Evolutionary conservation across 768 basidiomycete species (phyloP).

Genomic region (Rhizopogon vesiculosus): DNA sequence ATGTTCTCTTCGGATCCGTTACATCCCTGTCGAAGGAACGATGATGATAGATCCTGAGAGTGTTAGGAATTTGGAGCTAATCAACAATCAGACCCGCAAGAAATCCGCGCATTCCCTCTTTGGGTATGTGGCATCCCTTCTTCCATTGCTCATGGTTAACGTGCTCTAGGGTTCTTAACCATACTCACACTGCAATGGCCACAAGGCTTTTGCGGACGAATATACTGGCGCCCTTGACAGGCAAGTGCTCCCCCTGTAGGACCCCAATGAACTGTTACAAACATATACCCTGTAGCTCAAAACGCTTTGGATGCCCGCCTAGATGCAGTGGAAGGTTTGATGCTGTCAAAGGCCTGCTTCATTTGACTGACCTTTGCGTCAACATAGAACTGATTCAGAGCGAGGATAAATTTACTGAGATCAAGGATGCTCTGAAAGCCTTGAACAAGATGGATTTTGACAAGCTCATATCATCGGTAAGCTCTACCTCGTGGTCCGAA

Average conservation of each 20-base stretch:
- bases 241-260: conserved; percentile 28
- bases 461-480: conserved; percentile 71
- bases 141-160: neutral
- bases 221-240: conserved; percentile 77
- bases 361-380: conserved; percentile 2
- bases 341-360: neutral
- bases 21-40: conserved; percentile 80
- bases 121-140: conserved; percentile 43
- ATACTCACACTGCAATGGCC: conserved; percentile 90
- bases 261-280: neutral
- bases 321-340: conserved; percentile 77
- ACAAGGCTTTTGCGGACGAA: conserved; percentile 73
- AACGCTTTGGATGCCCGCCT: conserved; percentile 73
- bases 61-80: conserved; percentile 83
- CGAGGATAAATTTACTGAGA: conserved; percentile 67
- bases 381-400: conserved; percentile 64
- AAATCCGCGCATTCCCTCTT: conserved; percentile 75
- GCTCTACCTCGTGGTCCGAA: conserved; percentile 4
- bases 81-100: conserved; percentile 64
- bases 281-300: conserved; percentile 16
- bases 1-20: conserved; percentile 68
- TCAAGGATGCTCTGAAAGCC: conserved; percentile 63
- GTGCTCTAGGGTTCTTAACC: conserved; percentile 56
- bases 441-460: conserved; percentile 86
- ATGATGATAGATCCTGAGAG: conserved; percentile 95